Conservation (phyloP, 192 early-diverging fungal genomes). For the Spinellus fusiger region DNA sequence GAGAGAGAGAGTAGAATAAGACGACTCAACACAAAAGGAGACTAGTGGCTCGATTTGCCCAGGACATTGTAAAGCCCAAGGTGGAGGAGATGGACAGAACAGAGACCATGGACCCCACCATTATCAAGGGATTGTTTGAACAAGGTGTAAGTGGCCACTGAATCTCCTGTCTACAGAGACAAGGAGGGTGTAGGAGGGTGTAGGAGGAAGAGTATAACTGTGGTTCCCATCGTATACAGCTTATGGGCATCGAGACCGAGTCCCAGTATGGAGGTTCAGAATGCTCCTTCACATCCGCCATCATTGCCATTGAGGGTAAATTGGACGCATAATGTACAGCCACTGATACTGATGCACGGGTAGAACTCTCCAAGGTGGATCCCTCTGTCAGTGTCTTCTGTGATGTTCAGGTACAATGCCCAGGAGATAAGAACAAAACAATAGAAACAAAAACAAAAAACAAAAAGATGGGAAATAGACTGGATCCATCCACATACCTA, state of each 20-base stretch:
- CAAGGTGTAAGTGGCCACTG: constrained; percentile 61
- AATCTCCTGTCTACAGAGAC: neutral
- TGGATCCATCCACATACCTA: too few relatives aligned
- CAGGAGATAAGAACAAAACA: neutral
- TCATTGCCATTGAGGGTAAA: constrained; percentile 75
- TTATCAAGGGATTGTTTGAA: constrained; percentile 84
- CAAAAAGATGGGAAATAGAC: too few relatives aligned
- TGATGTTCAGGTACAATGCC: constrained; percentile 76
- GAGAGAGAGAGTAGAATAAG: neutral
- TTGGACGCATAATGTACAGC: neutral
- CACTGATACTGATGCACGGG: neutral
- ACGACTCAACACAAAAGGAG: neutral
- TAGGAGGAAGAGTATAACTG: too few relatives aligned
- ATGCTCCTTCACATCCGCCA: constrained; percentile 78
- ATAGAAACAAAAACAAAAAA: too few relatives aligned
- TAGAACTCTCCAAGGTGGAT: constrained; percentile 93
- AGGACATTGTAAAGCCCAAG: constrained; percentile 77
- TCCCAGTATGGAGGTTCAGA: constrained; percentile 74
- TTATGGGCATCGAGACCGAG: constrained; percentile 95
- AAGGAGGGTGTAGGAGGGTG: too few relatives aligned
- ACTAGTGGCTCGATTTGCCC: constrained; percentile 77
- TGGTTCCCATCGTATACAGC: constrained; percentile 22
- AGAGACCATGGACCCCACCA: constrained; percentile 71
- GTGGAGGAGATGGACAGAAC: constrained; percentile 88
- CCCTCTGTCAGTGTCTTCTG: constrained; percentile 86